These are phyloP conservation scores for Conticribra guillardii DNA, from an alignment of 108 stramenopile species.

Conservation along the genomic window DNA sequence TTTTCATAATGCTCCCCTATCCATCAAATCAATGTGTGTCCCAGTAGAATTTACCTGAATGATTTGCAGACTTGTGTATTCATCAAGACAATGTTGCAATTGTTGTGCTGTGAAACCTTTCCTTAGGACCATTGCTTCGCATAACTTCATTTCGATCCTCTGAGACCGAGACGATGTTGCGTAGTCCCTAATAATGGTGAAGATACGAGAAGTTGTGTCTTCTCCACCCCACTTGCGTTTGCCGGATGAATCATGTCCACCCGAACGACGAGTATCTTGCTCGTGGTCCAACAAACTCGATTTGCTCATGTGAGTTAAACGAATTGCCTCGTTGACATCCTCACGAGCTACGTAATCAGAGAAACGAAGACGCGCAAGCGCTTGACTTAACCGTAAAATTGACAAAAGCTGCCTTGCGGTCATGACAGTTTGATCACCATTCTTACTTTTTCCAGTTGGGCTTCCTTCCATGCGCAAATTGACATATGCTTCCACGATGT, in stretches of 20 bases:
- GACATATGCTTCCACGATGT: conserved; percentile 98
- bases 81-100: conserved; percentile 78
- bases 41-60: conserved; percentile 74
- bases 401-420: conserved; percentile 97
- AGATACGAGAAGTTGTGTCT: conserved; percentile 82
- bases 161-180: conserved; percentile 51
- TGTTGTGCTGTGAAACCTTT: conserved; percentile 91
- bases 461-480: conserved; percentile 84
- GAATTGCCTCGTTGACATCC: conserved; percentile 98
- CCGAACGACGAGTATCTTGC: conserved; percentile 18
- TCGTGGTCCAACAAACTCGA: conserved; percentile 67
- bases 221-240: conserved; percentile 55
- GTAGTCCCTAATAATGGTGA: conserved; percentile 79
- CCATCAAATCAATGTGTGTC: conserved; percentile 69
- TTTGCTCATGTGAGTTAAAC: conserved; percentile 92
- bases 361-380: conserved; percentile 95
- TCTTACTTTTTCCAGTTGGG: conserved; percentile 63
- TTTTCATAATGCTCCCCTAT: no score
- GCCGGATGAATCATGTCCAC: conserved; percentile 23
- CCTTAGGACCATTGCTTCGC: conserved; percentile 85
- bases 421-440: conserved; percentile 93
- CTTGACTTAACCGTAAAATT: conserved; percentile 95
- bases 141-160: conserved; percentile 62
- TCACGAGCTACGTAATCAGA: conserved; percentile 91
- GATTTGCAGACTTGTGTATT: conserved; percentile 83